Evolutionary conservation across 257 asterid species (phyloP).

Genomic region (Rubia yunnanensis): DNA sequence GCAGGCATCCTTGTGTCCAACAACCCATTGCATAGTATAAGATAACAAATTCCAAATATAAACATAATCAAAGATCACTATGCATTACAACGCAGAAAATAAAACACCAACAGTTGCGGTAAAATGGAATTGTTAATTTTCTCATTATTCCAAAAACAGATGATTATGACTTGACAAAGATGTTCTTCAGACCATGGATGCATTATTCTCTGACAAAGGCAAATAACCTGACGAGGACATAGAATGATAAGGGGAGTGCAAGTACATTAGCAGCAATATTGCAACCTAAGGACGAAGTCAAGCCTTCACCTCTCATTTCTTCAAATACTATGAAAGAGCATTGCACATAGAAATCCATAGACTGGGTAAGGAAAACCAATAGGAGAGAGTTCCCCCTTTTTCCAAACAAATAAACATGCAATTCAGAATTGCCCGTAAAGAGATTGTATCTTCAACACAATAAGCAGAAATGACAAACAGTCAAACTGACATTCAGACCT

Average conservation of each 20-base stretch:
- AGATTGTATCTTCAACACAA: not conserved
- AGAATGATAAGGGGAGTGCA: not conserved
- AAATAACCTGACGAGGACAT: not conserved
- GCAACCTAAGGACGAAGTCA: not conserved
- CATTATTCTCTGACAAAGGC: not conserved
- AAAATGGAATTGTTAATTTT: not conserved
- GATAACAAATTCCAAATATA: not conserved
- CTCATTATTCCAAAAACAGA: not conserved
- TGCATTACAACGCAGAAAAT: not conserved
- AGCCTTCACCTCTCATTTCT: not conserved
- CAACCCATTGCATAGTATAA: not conserved
- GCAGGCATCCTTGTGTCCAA: constrained; percentile 19
- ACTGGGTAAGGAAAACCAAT: not conserved
- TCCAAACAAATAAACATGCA: not conserved
- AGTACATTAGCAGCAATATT: not conserved
- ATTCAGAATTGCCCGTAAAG: not conserved
- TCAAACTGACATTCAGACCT: not conserved
- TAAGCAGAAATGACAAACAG: not conserved
- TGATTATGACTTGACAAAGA: not conserved
- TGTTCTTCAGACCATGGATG: constrained; percentile 1
- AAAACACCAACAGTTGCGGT: not conserved
- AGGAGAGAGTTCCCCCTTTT: too few species aligned
- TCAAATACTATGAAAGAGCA: not conserved
- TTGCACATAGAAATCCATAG: not conserved
- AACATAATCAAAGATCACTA: not conserved